Evolutionary conservation across 2,329 filamentous ascomycete species (phyloP).

Genomic region (Paecilomyces sp.): DNA sequence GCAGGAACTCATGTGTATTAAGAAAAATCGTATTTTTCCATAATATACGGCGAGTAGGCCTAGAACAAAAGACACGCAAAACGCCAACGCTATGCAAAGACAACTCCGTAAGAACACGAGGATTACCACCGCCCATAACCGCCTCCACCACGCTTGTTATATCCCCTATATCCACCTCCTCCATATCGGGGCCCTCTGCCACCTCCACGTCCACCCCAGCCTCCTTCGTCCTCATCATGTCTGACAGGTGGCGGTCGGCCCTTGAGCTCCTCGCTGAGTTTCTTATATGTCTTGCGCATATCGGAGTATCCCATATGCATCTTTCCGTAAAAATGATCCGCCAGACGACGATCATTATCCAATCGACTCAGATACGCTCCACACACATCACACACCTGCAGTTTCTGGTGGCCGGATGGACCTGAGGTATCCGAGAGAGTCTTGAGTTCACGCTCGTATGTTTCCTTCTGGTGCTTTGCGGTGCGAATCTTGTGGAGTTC

Average conservation of each 20-base stretch:
- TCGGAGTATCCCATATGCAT: slow-evolving; percentile 98
- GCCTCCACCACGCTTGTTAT: slow-evolving; percentile 33
- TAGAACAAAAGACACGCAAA: slow-evolving; percentile 11
- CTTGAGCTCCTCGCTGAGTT: slow-evolving; percentile 80
- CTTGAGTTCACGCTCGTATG: slow-evolving; percentile 82
- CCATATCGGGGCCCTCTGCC: slow-evolving; percentile 34
- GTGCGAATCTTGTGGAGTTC: slow-evolving; percentile 82
- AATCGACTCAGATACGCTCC: slow-evolving; percentile 87
- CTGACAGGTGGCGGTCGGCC: slow-evolving; percentile 57
- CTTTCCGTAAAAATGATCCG: slow-evolving; percentile 98
- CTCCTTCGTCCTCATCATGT: slow-evolving; percentile 49
- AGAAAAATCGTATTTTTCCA: background rate
- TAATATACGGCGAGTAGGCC: background rate
- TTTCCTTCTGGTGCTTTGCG: slow-evolving; percentile 72
- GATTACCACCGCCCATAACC: slow-evolving; percentile 35
- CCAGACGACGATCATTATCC: slow-evolving; percentile 88
- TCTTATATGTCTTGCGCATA: slow-evolving; percentile 90
- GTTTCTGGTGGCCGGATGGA: slow-evolving; percentile 90
- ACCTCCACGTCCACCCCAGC: slow-evolving; percentile 44
- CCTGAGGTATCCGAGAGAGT: slow-evolving; percentile 85
- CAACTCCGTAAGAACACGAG: background rate
- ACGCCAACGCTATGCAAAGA: slow-evolving; percentile 39
- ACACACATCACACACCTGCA: slow-evolving; percentile 98
- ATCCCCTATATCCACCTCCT: slow-evolving; percentile 39
- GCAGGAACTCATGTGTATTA: background rate